These are phyloP conservation scores for Trichosporon asahii DNA, from an alignment of 1,284 basidiomycete species.

Conservation along the genomic window DNA sequence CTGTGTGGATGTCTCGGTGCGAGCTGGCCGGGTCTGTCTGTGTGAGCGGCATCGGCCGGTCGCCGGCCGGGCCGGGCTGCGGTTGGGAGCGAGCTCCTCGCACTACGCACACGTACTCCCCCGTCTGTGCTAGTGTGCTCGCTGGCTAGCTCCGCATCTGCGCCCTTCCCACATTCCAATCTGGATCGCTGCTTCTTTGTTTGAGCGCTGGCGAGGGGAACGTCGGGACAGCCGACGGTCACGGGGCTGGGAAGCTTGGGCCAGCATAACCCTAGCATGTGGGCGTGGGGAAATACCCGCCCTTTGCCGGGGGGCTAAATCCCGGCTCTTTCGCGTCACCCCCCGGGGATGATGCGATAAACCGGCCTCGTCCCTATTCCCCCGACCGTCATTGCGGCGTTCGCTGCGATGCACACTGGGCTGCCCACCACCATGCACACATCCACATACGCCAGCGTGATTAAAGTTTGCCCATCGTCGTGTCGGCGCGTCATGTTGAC, in stretches of 20 bases:
- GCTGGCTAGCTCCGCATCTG: neutral
- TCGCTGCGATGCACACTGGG: neutral
- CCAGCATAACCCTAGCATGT: neutral
- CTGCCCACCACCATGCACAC: neutral
- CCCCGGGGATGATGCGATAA: neutral
- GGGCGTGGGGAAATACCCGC: conserved; percentile 1
- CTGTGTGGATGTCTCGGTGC: neutral
- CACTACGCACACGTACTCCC: neutral
- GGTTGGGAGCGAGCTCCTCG: no score
- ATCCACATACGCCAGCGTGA: neutral
- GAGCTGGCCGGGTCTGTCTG: neutral
- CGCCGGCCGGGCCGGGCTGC: no score
- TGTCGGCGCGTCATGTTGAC: neutral
- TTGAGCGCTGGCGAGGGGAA: neutral
- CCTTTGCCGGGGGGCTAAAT: neutral
- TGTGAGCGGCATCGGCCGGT: neutral
- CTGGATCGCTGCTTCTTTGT: neutral
- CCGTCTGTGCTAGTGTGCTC: neutral
- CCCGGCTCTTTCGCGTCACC: neutral
- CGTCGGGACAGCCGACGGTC: conserved; percentile 5
- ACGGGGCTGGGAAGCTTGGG: neutral
- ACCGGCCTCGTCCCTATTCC: neutral
- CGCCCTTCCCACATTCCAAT: neutral
- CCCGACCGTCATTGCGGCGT: neutral
- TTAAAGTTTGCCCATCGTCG: neutral